phyloP scores from a whole-genome alignment of 2,329 filamentous ascomycete species.

The Fusarium udum region DNA sequence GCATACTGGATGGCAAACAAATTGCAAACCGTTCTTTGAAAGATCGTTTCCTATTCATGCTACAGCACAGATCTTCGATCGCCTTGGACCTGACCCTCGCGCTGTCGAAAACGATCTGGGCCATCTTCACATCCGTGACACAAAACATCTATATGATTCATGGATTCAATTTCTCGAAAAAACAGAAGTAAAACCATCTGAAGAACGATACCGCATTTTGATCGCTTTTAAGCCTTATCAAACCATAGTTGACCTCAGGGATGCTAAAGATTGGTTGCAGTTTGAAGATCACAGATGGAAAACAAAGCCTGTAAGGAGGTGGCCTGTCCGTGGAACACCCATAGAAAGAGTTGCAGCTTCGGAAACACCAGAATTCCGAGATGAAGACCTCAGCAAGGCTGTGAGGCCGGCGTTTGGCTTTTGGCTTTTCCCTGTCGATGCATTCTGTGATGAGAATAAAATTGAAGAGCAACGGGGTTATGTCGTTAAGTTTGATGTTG shows the following conservation, averaged over 20 bases:
- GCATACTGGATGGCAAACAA: no score
- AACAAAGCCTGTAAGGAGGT: rapidly evolving
- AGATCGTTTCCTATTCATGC: background rate
- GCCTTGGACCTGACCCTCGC: background rate
- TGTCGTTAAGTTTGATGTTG: background rate
- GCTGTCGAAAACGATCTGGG: background rate
- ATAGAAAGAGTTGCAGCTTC: background rate
- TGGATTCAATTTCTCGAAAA: background rate
- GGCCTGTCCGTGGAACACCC: background rate
- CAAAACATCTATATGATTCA: background rate
- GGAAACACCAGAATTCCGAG: background rate
- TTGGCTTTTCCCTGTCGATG: background rate
- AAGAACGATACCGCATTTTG: background rate
- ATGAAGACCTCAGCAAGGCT: background rate
- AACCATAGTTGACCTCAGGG: background rate
- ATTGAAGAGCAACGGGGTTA: background rate
- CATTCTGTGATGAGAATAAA: background rate
- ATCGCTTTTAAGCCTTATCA: background rate
- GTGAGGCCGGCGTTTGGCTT: background rate
- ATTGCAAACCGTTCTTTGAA: background rate
- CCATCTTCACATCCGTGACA: background rate
- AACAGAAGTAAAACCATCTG: background rate
- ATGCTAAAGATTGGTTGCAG: background rate
- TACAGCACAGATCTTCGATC: background rate
- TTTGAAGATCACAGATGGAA: background rate